Evolutionary conservation across 768 basidiomycete genomes (phyloP), one percentile per base, ranked within the genome.

Genomic region (Ramaria sp.): DNA sequence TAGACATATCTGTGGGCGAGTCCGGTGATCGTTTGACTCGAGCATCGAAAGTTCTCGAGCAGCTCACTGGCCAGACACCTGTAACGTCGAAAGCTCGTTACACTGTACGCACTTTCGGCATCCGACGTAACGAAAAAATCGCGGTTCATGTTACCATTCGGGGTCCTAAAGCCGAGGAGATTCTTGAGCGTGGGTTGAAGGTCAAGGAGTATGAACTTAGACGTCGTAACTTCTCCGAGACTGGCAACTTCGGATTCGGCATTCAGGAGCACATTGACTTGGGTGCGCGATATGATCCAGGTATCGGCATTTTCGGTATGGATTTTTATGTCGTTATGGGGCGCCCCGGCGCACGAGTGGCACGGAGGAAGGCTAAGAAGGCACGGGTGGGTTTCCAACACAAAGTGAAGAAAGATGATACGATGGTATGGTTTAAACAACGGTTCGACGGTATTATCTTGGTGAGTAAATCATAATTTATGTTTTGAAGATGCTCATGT

Each of bases 111-210:
- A 88, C 89, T 50, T 99, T 99, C 78, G 88, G 91, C 68, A 99
- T 99, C 81, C 89, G 96, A 72, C 90, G 96, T 77, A 99, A 99
- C 80, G 95, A 99, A 78, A 99, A 99, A 83, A 99, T 98, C 71
- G 95, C 95, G 50, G 90, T 91, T 63, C 92, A 94, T 74, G 92
- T 94, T 67, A 99, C 95, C 70, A 96, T 99, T 76, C 91, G 95
- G 65, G 95, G 95, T 30, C 95, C 95, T 64, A 99, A 99, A 76
- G 95, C 95, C 38, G 95, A 98, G 82, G 95, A 99, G 73, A 97
- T 98, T 70, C 79, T 99, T 65, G 95, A 99, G 78, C 91, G 95
- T 65, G 95, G 93, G 47, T 80, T 99, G 72, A 99, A 98, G 75
- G 96, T 98, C 68, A 99, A 99, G 83, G 96, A 99, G 77, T 98